Percentiles rank a stretch among this genome's conserved stretches.
Evolutionary conservation across 768 basidiomycete species (phyloP).

Genomic region (Termitomyces sp.): DNA sequence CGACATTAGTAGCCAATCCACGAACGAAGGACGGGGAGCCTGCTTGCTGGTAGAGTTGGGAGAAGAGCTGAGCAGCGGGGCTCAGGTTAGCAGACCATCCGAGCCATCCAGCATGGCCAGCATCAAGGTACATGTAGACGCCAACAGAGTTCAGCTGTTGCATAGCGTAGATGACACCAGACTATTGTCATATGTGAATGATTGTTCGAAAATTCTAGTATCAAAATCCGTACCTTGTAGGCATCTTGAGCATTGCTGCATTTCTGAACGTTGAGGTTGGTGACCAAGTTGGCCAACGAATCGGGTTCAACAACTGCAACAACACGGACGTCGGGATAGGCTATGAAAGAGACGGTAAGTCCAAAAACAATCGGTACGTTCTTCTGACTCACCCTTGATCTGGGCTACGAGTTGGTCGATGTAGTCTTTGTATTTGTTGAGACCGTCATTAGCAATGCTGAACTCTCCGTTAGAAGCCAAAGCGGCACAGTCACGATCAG

Average conservation of each 20-base stretch:
- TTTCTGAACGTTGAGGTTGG: conserved; percentile 58
- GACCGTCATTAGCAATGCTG: conserved; percentile 51
- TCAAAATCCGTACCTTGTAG: conserved; percentile 36
- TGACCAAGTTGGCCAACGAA: conserved; percentile 66
- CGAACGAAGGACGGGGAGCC: conserved; percentile 55
- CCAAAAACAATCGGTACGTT: not conserved
- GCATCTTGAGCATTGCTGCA: conserved; percentile 50
- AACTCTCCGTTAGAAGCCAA: conserved; percentile 66
- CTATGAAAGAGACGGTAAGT: conserved; percentile 19
- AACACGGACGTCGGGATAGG: conserved; percentile 58
- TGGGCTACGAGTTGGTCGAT: conserved; percentile 61
- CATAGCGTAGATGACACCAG: conserved; percentile 52
- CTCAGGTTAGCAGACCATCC: conserved; percentile 64
- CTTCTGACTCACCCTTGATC: conserved; percentile 38
- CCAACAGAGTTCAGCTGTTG: conserved; percentile 51
- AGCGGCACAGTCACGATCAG: conserved; percentile 66
- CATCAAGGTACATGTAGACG: conserved; percentile 61
- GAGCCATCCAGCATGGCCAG: conserved; percentile 64
- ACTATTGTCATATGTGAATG: conserved; percentile 18
- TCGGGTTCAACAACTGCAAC: conserved; percentile 68
- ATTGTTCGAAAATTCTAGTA: not conserved
- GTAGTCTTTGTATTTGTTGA: conserved; percentile 53
- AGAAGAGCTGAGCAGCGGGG: conserved; percentile 56
- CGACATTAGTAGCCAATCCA: conserved; percentile 58
- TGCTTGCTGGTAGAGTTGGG: conserved; percentile 44